These are phyloP conservation scores for Cylindrotheca closterium DNA, from an alignment of 108 stramenopile species.

Conservation along the genomic window DNA sequence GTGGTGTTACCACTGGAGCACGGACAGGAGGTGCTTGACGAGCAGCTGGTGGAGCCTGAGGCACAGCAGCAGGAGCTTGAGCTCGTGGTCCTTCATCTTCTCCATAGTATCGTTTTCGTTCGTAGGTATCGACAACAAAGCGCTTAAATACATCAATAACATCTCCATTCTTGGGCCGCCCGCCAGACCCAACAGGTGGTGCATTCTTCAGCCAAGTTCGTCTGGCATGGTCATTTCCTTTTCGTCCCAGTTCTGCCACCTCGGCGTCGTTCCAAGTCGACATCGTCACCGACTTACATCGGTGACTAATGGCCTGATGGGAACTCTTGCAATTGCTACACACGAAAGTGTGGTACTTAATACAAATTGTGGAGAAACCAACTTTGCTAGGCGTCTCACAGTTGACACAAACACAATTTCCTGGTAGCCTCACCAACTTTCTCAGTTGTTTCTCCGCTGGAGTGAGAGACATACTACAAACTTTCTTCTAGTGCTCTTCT, in stretches of 20 bases:
- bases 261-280: conserved; percentile 75
- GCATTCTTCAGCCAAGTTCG: conserved; percentile 82
- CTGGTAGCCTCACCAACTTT: conserved; percentile 54
- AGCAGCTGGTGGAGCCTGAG: conserved; percentile 17
- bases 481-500: conserved; percentile 1
- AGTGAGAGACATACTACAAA: conserved; percentile 38
- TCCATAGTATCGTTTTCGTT: conserved; percentile 67
- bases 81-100: conserved; percentile 29
- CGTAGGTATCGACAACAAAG: conserved; percentile 82
- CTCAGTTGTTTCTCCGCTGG: conserved; percentile 66
- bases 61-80: conserved; percentile 2
- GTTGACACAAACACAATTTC: conserved; percentile 80
- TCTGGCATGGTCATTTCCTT: conserved; percentile 75
- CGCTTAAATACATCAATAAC: conserved; percentile 75
- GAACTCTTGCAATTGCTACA: conserved; percentile 91
- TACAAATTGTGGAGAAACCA: conserved; percentile 87
- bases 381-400: conserved; percentile 81
- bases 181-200: conserved; percentile 63
- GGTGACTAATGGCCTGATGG: conserved; percentile 90
- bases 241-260: conserved; percentile 53
- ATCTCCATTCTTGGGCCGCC: conserved; percentile 71
- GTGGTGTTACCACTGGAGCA: conserved; percentile 10
- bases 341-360: conserved; percentile 91
- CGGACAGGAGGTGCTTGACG: conserved; percentile 3
- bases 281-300: conserved; percentile 94